A percentile compares a stretch with the other conserved stretches of the same genome.
Evolutionary conservation across 768 basidiomycete species (phyloP).

Genomic region (Naganishia friedmannii): DNA sequence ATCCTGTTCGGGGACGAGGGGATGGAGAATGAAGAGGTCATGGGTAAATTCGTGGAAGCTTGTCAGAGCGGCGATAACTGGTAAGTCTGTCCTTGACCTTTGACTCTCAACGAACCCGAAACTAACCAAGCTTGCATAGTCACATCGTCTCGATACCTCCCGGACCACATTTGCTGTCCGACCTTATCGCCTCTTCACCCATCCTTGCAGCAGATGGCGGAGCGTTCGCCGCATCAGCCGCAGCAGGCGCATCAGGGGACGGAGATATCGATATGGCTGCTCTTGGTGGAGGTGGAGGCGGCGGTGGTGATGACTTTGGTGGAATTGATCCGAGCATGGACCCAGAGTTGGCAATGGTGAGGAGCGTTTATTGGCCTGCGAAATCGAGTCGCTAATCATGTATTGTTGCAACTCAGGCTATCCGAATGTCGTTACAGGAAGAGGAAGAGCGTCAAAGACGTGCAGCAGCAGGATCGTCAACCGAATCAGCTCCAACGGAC

Average conservation of each 20-base stretch:
- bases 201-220: constrained; percentile 75
- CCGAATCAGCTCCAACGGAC: constrained; percentile 49
- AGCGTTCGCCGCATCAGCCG: constrained; percentile 57
- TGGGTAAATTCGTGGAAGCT: constrained; percentile 78
- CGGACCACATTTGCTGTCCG: constrained; percentile 73
- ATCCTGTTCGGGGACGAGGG: constrained; percentile 75
- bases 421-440: constrained; percentile 90
- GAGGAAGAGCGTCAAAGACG: constrained; percentile 75
- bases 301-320: constrained; percentile 61
- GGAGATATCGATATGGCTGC: constrained; percentile 54
- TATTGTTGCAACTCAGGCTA: constrained; percentile 60
- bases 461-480: constrained; percentile 53
- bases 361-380: constrained; percentile 35
- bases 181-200: constrained; percentile 72
- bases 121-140: constrained; percentile 53
- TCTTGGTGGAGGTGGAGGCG: constrained; percentile 55
- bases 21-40: constrained; percentile 64
- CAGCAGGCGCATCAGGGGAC: constrained; percentile 49
- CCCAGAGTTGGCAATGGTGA: constrained; percentile 92
- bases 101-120: no score
- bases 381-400: background rate
- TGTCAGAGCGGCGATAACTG: constrained; percentile 79
- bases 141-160: constrained; percentile 78
- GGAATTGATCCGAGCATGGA: constrained; percentile 86
- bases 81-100: constrained; percentile 52